These are phyloP conservation scores for Phytophthora macrochlamydospora DNA, from an alignment of 352 stramenopile species.

Conservation along the genomic window DNA sequence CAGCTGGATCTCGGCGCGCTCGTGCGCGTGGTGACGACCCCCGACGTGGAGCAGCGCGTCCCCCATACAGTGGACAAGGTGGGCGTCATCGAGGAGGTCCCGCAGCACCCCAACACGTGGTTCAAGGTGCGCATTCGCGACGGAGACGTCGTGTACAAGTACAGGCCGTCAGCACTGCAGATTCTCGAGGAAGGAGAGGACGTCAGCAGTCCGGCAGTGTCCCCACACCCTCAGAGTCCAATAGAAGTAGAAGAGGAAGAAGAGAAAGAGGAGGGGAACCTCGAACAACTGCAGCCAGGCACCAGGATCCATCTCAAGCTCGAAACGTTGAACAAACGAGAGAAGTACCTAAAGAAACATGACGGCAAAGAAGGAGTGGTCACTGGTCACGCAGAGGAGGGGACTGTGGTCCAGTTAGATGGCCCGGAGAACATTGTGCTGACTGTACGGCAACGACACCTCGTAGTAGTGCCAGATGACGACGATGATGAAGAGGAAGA, in stretches of 20 bases:
- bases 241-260: constrained; percentile 42
- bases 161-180: constrained; percentile 77
- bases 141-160: constrained; percentile 89
- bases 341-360: constrained; percentile 75
- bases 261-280: constrained; percentile 49
- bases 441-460: constrained; percentile 60
- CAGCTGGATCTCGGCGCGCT: constrained; percentile 65
- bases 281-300: constrained; percentile 50
- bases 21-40: constrained; percentile 69
- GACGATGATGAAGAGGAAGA: constrained; percentile 32
- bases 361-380: constrained; percentile 72
- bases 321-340: constrained; percentile 41
- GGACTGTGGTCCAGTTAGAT: constrained; percentile 64
- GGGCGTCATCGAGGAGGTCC: constrained; percentile 80
- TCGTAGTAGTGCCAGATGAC: constrained; percentile 39
- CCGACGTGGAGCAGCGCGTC: constrained; percentile 84
- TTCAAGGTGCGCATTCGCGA: constrained; percentile 85
- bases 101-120: constrained; percentile 87
- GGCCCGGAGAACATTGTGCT: constrained; percentile 51
- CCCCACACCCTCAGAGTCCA: constrained; percentile 16
- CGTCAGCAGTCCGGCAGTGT: constrained; percentile 18
- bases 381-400: constrained; percentile 41
- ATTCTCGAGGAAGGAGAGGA: constrained; percentile 47
- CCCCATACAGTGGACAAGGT: constrained; percentile 83
- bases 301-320: constrained; percentile 66